Evolutionary conservation across 331 rosid species (phyloP), one percentile per base, ranked within the genome.

Genomic region (Spiraea crenata): DNA sequence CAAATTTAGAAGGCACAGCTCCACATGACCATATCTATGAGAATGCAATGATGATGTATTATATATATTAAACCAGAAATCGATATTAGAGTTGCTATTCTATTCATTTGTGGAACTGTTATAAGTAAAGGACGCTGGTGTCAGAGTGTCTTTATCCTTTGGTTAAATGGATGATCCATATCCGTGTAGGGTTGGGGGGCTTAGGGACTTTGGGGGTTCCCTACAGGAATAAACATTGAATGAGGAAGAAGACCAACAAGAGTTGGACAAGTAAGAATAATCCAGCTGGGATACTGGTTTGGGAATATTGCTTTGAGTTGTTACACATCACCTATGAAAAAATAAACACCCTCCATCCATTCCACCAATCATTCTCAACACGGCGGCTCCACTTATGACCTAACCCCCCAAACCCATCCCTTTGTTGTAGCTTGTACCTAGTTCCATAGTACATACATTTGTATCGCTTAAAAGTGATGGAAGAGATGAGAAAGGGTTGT

Each of bases 361-460:
- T 52, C 70, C 56, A 69, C 70, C 73, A 63, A 60, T 17, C 73
- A 70, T 87, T 68, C 60, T 42, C 61, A 70, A 35, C 14, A 9
- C n/a, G 71, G 75, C 31, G 91, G 80, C 77, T 74, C 87, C 89
- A 82, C 85, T 20, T 57, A 17, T 16, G 6, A 38, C 48, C 16
- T 39, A 4, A 2, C 17, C 64, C 46, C 31, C 31, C 31, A 25
- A 45, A 17, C 57, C 73, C 57, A 50, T 19, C 35, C 67, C 34
- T 0, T 44, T 7, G 12, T 13, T 5, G 25, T 50, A 42, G 63
- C 10, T 41, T 62, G 47, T 16, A 4, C 65, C 34, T 67, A 25
- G 38, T 65, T 59, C 41, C 39, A 14, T 65, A 3, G 48, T 54
- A 63, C 48, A 37, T 3, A 49, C 5, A 49, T 4, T 45, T 45